A percentile compares a stretch with the other conserved stretches of the same genome.
phyloP scores from a whole-genome alignment of 139 green algal species.

The Micractinium sp. region DNA sequence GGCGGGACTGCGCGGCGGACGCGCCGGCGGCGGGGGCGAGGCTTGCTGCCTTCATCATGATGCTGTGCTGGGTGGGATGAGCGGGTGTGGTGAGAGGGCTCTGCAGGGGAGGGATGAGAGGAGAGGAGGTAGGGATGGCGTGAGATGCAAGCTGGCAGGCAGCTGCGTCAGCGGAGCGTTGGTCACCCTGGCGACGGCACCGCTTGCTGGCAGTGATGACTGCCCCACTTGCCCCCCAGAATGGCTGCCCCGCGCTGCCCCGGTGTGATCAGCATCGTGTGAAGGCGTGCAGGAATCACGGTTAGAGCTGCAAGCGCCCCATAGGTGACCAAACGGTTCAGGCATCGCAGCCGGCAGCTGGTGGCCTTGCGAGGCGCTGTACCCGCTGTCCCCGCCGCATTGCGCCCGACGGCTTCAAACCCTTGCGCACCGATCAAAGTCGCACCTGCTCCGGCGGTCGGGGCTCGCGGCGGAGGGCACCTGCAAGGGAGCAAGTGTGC shows the following conservation, averaged over 20 bases:
- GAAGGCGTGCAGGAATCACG: no score
- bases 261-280: no score
- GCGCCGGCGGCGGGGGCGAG: not conserved
- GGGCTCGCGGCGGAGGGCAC: not conserved
- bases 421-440: not conserved
- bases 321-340: not conserved
- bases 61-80: not conserved
- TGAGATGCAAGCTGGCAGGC: not conserved
- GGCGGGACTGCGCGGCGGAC: not conserved
- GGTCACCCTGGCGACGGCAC: not conserved
- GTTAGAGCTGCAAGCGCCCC: not conserved
- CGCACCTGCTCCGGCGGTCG: not conserved
- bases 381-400: not conserved
- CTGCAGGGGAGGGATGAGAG: no score
- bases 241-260: no score
- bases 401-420: not conserved
- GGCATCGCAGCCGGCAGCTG: not conserved
- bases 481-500: not conserved
- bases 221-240: not conserved
- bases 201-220: not conserved
- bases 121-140: not conserved
- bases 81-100: not conserved
- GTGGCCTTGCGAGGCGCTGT: no score
- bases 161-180: no score
- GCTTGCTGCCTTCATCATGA: not conserved